Evolutionary conservation across 345 rosid genomes (phyloP).

Genomic region (Melastoma malabathricum): DNA sequence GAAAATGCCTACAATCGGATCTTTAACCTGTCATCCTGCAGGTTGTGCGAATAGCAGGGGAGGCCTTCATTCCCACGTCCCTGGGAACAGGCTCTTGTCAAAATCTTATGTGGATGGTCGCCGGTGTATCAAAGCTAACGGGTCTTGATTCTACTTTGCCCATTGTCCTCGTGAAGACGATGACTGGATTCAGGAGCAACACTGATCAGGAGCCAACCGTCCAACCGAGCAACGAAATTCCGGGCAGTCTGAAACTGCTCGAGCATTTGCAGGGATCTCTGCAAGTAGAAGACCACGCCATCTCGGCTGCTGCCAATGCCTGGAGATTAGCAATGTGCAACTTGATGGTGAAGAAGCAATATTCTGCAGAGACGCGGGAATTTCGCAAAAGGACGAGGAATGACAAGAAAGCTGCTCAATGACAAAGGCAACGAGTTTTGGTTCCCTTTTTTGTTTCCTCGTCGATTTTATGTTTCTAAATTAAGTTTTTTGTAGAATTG

Average conservation of each 20-base stretch:
- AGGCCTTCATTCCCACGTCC: conserved; percentile 66
- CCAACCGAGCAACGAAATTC: conserved; percentile 38
- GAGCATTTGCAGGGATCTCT: conserved; percentile 55
- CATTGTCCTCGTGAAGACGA: conserved; percentile 28
- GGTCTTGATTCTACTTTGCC: conserved; percentile 29
- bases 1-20: neutral
- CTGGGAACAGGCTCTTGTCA: conserved; percentile 26
- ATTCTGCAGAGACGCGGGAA: conserved; percentile 57
- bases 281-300: conserved; percentile 40
- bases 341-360: conserved; percentile 78
- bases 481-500: too few relatives aligned
- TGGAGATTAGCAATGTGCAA: conserved; percentile 63
- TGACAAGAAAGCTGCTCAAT: conserved; percentile 46
- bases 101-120: conserved; percentile 58
- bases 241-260: conserved; percentile 48
- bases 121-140: conserved; percentile 53
- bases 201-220: conserved; percentile 13
- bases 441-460: neutral
- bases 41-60: conserved; percentile 43
- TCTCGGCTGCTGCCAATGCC: conserved; percentile 63
- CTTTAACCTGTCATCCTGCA: conserved; percentile 14
- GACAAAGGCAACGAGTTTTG: conserved; percentile 5
- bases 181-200: conserved; percentile 21
- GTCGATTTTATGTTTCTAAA: neutral
- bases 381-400: conserved; percentile 79